phyloP scores from a whole-genome alignment of 2,329 filamentous ascomycete species.

The Dactylonectria estremocensis region DNA sequence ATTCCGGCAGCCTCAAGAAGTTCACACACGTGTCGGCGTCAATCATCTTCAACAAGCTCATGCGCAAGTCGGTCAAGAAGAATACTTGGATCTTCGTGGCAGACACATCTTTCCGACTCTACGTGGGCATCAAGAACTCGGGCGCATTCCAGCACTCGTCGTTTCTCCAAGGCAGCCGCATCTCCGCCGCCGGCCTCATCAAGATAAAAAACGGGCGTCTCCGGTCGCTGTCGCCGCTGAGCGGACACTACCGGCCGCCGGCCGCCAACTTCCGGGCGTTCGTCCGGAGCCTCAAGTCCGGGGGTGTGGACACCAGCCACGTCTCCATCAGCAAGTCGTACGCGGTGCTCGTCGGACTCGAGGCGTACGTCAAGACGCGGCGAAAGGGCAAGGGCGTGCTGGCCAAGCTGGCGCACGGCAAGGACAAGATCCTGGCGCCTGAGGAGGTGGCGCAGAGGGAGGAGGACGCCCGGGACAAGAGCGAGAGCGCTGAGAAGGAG shows the following conservation, averaged over 20 bases:
- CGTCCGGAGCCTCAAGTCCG: conserved; percentile 78
- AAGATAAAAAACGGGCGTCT: conserved; percentile 87
- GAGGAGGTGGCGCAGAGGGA: conserved; percentile 71
- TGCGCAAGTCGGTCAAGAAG: conserved; percentile 84
- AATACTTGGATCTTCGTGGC: conserved; percentile 96
- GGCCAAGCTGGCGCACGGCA: conserved; percentile 65
- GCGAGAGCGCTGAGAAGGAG: conserved; percentile 70
- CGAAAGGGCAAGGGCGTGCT: conserved; percentile 72
- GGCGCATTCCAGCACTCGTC: conserved; percentile 94
- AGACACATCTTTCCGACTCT: conserved; percentile 87
- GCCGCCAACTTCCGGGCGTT: conserved; percentile 88
- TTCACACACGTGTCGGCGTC: conserved; percentile 77
- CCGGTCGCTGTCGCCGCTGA: conserved; percentile 78
- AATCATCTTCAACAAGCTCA: conserved; percentile 83
- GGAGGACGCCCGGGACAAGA: conserved; percentile 73
- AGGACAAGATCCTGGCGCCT: conserved; percentile 74
- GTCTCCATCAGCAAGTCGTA: conserved; percentile 88
- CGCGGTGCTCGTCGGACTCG: conserved; percentile 84
- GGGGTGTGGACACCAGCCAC: conserved; percentile 83
- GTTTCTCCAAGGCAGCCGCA: conserved; percentile 86
- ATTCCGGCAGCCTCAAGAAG: conserved; percentile 69
- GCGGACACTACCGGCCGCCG: conserved; percentile 89
- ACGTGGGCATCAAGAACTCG: conserved; percentile 90
- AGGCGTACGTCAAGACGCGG: conserved; percentile 82
- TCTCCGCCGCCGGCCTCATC: conserved; percentile 87